Evolutionary conservation across 495 filamentous ascomycete genomes (phyloP), one percentile per base, ranked within the genome.

Genomic region (Elaphomyces granulatus): DNA sequence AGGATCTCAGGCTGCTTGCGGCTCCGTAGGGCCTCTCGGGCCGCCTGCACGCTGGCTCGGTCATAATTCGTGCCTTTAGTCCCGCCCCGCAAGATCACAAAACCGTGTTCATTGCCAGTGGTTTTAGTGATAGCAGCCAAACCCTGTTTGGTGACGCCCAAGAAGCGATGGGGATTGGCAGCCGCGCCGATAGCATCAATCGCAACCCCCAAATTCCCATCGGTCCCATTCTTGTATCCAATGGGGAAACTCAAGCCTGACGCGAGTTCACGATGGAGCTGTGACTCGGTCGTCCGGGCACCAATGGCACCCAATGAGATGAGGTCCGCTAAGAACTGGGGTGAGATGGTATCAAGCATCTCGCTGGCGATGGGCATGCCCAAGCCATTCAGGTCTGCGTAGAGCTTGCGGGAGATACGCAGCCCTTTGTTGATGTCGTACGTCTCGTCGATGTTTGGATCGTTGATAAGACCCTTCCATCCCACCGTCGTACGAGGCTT

Each of bases 341-440:
- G 88, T n/a, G 85, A 93, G 58, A 98, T 94, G 46, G 90, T 96
- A 53, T 98, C 90, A 16, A 98, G 70, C 90, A 98, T 96, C 67
- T 98, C 90, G 42, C 74, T 81, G 34, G 90, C 92, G 56, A 98
- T 88, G 33, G 90, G 90, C 66, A 98, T 80, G 35, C 88, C 90
- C 45, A 70, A 65, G 39, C 68, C 67, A 33, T 88, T 96, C 39
- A 98, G 69, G 50, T 96, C 83, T 49, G 77, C 72, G 74, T 95
- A 98, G 49, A 98, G 71, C 63, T 92, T 77, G 41, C 90, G 66
- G 15, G 80, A 85, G 36, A 93, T 75, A 19, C 87, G 77, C 34
- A 98, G 74, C 17, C 90, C 90, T 71, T 98, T 98, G 75, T 98
- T 98, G 71, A 98, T 98, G 69, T 94, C 75, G 80, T 78, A 98